Conservation (phyloP, 306 rosid genomes). For the Casuarina cunninghamiana region DNA sequence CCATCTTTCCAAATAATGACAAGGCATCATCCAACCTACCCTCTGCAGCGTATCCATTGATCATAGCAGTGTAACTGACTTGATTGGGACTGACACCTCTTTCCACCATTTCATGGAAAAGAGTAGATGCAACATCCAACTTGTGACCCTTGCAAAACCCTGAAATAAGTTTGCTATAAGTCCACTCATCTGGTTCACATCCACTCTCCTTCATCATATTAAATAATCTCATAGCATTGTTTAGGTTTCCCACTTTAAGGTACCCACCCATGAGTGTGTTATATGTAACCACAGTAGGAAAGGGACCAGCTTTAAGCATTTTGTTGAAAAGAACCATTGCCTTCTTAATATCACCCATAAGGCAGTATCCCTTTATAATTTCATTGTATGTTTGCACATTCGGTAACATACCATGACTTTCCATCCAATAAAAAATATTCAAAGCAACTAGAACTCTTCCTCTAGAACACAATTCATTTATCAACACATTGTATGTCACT, state of each 20-base stretch:
- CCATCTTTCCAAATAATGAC: slow-evolving; percentile 36
- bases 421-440: slow-evolving; percentile 41
- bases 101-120: slow-evolving; percentile 42
- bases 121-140: slow-evolving; percentile 23
- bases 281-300: slow-evolving; percentile 37
- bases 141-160: slow-evolving; percentile 35
- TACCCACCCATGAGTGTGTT: slow-evolving; percentile 38
- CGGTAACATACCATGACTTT: slow-evolving; percentile 29
- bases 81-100: slow-evolving; percentile 35
- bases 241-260: slow-evolving; percentile 26
- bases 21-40: slow-evolving; percentile 34
- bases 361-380: slow-evolving; percentile 40
- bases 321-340: slow-evolving; percentile 43
- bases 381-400: slow-evolving; percentile 40
- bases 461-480: slow-evolving; percentile 35
- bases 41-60: slow-evolving; percentile 37
- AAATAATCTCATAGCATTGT: slow-evolving; percentile 39
- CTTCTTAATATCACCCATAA: slow-evolving; percentile 27
- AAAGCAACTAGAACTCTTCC: slow-evolving; percentile 34
- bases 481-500: slow-evolving; percentile 38
- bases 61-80: slow-evolving; percentile 40
- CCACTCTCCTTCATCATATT: slow-evolving; percentile 45
- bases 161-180: slow-evolving; percentile 37
- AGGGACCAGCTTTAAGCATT: slow-evolving; percentile 42
- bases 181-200: slow-evolving; percentile 43